These are phyloP conservation scores for Vittaforma corneae DNA, from an alignment of 371 early-diverging fungal species.

Conservation along the genomic window DNA sequence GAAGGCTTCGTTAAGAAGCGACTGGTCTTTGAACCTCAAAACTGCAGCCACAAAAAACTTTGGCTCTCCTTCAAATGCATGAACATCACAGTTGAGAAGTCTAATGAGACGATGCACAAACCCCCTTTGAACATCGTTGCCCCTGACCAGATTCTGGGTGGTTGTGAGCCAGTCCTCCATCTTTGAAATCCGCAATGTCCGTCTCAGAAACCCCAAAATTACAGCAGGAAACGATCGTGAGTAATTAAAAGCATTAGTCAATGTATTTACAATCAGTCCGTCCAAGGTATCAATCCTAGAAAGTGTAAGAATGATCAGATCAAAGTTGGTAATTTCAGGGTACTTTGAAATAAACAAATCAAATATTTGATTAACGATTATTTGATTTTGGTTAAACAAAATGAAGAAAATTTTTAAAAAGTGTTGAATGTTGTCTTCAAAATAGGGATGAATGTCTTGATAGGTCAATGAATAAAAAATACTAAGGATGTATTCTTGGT, in stretches of 20 bases:
- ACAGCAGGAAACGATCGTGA: conserved; percentile 17
- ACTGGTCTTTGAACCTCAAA: not conserved
- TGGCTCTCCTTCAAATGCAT: conserved; percentile 13
- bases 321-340: conserved; percentile 30
- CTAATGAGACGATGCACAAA: conserved; percentile 16
- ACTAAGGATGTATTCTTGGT: conserved; percentile 16
- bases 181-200: conserved; percentile 20
- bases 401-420: conserved; percentile 17
- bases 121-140: conserved; percentile 33
- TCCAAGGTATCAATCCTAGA: conserved; percentile 23
- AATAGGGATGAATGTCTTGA: conserved; percentile 49
- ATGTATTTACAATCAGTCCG: not conserved
- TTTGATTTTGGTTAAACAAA: conserved; percentile 7
- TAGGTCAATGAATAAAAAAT: conserved; percentile 38
- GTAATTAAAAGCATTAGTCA: conserved; percentile 1
- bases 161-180: conserved; percentile 27
- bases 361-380: conserved; percentile 26
- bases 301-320: conserved; percentile 18
- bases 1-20: conserved; percentile 5
- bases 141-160: conserved; percentile 22
- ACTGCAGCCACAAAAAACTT: conserved; percentile 26
- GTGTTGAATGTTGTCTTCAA: conserved; percentile 37
- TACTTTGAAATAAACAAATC: conserved; percentile 38
- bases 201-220: conserved; percentile 1
- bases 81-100: conserved; percentile 3